Base-by-base conservation (phyloP, 768 basidiomycete species). In the Sporobolomyces roseus region DNA sequence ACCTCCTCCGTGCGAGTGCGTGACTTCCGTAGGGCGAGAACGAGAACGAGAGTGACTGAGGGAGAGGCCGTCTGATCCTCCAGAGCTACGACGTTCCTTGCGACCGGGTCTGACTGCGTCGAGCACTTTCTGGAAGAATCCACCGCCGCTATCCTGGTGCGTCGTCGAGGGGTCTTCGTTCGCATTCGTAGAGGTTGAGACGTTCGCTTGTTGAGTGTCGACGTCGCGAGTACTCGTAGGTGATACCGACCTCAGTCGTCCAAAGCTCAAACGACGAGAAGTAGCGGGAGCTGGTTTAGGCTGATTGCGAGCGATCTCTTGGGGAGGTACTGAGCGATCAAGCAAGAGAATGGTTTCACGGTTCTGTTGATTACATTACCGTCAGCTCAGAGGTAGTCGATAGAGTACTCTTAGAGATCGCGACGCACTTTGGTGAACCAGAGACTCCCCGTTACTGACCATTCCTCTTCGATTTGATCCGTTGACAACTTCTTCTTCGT, bases 401-500 rank as follows among this genome's bases (percentile, higher is more conserved):
- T n/a, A n/a, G n/a, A n/a, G n/a, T n/a, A n/a, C n/a, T n/a, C n/a
- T n/a, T n/a, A n/a, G n/a, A n/a, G n/a, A n/a, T n/a, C n/a, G n/a
- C n/a, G n/a, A n/a, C 58, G 14, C 9, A 66, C 67, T 49, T 59
- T 63, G 25, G 67, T 59, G 50, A 58, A 43, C 67, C 67, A 68
- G 21, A 68, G 61, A 16, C 41, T 48, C 0, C 67, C 67, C 1
- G 49, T 55, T 10, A 63, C 49, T 12, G 33, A 29, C 67, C 67
- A 68, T 33, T 58, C 45, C 56, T 23, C 29, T 23, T 0, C 23
- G 21, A 23, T n/a, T 35, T 16, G 21, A 6, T 32, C 52, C 38
- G 48, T 23, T 51, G 4, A 33, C 29, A 41, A 45, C 35, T 23
- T n/a, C n/a, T 52, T 63, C 65, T 60, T 66, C 29, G 52, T 36